Base-by-base conservation (phyloP, 495 filamentous ascomycete species). In the Entonaema liquescens region DNA sequence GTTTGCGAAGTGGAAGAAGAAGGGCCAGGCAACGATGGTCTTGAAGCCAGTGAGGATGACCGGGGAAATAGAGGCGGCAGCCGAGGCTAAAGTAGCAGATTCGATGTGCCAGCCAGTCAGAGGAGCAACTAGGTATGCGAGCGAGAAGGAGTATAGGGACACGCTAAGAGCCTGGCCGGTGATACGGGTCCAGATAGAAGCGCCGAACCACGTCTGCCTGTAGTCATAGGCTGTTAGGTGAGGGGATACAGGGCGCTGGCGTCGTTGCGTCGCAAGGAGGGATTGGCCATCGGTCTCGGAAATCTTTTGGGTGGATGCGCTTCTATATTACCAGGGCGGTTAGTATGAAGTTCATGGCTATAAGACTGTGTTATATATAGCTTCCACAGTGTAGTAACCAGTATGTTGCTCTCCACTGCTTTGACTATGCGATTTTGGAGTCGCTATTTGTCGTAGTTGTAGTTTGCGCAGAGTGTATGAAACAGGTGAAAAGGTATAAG, bases 201-300 rank as follows among this genome's bases (percentile, higher is more conserved):
- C 80, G 59, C 78, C 76, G 77, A 91, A 89, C 91, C 91, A 97
- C 60, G 94, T 94, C 76, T 98, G 90, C 82, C 92, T 91, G 67
- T 91, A 90, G 71, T 88, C 85, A 88, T 98, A 99, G 87, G 97
- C 94, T 66, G 80, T 74, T 59, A 99, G 89, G 78, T 99, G 95
- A 47, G 95, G 95, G 38, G 93, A 84, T 66, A 96, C 86, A 72
- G 95, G 95, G 53, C 95, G 96, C 74, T 83, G 76, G 63, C 90
- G 89, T 72, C 95, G 95, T 81, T 99, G 95, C 69, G 88, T 82
- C 69, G 86, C 88, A 79, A 98, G 94, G 83, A 98, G 89, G 70
- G 88, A 75, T 78, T 86, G 79, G 59, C 83, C 87, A 71, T 92
- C 90, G 68, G 80, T 73, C 56, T 84, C 77, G 64, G 84, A 84